Conservation (phyloP, 306 rosid species). For the Fragaria nilgerrensis region DNA sequence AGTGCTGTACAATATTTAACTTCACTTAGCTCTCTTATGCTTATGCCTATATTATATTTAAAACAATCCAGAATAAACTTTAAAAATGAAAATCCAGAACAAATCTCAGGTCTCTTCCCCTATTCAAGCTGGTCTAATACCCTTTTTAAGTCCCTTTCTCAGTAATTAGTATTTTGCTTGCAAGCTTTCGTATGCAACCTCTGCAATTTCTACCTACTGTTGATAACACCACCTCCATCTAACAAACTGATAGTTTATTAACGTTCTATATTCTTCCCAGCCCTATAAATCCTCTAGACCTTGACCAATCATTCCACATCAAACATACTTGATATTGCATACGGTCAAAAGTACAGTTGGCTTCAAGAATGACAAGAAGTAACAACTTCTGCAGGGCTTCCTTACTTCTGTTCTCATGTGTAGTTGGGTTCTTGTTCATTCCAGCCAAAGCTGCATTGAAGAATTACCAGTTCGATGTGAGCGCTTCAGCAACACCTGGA, state of each 20-base stretch:
- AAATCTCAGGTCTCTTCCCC: not conserved
- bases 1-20: too few species aligned
- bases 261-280: not conserved
- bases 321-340: not conserved
- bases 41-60: too few species aligned
- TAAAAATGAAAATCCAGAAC: too few species aligned
- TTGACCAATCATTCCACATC: not conserved
- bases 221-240: conserved; percentile 13
- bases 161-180: not conserved
- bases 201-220: not conserved
- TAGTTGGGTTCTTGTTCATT: not conserved
- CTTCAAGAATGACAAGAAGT: not conserved
- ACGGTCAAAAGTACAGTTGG: not conserved
- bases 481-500: not conserved
- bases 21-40: conserved; percentile 6
- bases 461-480: conserved; percentile 8
- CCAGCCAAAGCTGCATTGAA: not conserved
- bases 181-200: not conserved
- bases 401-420: not conserved
- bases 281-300: not conserved
- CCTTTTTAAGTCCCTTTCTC: not conserved
- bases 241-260: not conserved
- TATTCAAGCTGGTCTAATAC: not conserved
- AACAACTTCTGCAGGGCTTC: not conserved
- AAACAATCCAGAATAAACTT: too few species aligned